Conservation (phyloP, 345 rosid genomes). For the Salix exigua region DNA sequence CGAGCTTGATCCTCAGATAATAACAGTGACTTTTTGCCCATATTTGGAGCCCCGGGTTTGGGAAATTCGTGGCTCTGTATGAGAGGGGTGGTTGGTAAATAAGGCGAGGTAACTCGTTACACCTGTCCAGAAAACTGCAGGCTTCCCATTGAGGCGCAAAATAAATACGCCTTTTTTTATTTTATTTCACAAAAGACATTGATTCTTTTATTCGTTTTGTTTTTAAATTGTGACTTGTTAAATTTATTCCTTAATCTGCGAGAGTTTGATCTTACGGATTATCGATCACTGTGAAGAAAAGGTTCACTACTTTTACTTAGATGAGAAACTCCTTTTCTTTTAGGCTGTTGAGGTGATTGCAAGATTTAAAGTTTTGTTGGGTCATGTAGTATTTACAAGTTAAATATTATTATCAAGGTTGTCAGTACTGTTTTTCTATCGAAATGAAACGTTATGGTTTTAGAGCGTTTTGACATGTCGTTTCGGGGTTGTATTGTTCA, state of each 20-base stretch:
- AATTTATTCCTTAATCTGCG: not conserved
- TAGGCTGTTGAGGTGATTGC: no score
- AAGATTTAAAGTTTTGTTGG: no score
- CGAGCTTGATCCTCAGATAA: not conserved
- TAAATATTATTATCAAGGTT: no score
- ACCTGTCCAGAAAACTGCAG: not conserved
- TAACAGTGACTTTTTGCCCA: not conserved
- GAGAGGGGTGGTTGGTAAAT: not conserved
- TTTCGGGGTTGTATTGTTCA: no score
- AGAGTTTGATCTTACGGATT: not conserved
- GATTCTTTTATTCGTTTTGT: not conserved
- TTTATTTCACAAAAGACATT: not conserved
- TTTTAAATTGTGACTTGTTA: not conserved
- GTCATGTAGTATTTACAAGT: no score
- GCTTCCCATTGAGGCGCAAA: not conserved
- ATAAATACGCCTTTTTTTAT: no score
- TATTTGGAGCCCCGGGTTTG: not conserved
- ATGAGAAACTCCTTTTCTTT: no score
- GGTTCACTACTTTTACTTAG: not conserved
- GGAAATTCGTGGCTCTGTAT: not conserved
- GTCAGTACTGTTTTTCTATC: no score
- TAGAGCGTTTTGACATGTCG: no score
- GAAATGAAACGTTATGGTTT: no score
- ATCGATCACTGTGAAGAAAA: not conserved
- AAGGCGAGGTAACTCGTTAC: not conserved